Conservation (phyloP, 2,329 filamentous ascomycete genomes). For the Dryadomyces sulphureus region DNA sequence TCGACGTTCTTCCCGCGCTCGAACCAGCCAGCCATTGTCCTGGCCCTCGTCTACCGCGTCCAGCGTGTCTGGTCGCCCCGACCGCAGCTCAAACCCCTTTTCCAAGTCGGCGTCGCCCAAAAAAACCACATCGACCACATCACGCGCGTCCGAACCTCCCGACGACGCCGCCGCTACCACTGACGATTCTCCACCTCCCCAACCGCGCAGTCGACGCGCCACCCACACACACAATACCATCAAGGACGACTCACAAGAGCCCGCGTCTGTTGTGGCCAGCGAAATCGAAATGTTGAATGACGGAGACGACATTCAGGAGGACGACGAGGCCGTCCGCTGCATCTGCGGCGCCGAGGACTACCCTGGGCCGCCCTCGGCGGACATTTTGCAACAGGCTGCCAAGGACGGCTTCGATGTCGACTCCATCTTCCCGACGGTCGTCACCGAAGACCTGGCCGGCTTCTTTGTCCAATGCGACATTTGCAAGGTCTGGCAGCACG, state of each 20-base stretch:
- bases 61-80: conserved; percentile 56
- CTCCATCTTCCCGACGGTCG: conserved; percentile 42
- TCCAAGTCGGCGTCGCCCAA: conserved; percentile 58
- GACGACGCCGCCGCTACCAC: conserved; percentile 40
- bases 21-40: conserved; percentile 59
- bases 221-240: conserved; percentile 1
- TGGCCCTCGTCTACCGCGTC: conserved; percentile 68
- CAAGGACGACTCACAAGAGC: conserved; percentile 40
- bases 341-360: conserved; percentile 93
- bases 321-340: conserved; percentile 91
- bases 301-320: conserved; percentile 58
- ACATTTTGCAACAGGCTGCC: conserved; percentile 32
- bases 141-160: conserved; percentile 53
- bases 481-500: conserved; percentile 98
- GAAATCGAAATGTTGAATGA: conserved; percentile 42
- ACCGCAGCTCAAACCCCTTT: conserved; percentile 58
- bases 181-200: conserved; percentile 58
- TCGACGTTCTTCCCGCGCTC: conserved; percentile 84
- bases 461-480: conserved; percentile 97
- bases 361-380: conserved; percentile 60
- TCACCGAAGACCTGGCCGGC: conserved; percentile 76
- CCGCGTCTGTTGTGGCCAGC: conserved; percentile 23
- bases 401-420: conserved; percentile 44
- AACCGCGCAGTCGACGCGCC: conserved; percentile 43
- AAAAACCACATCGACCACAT: conserved; percentile 61